Evolutionary conservation across 495 filamentous ascomycete genomes (phyloP).

Genomic region (Chaetomium tenue): DNA sequence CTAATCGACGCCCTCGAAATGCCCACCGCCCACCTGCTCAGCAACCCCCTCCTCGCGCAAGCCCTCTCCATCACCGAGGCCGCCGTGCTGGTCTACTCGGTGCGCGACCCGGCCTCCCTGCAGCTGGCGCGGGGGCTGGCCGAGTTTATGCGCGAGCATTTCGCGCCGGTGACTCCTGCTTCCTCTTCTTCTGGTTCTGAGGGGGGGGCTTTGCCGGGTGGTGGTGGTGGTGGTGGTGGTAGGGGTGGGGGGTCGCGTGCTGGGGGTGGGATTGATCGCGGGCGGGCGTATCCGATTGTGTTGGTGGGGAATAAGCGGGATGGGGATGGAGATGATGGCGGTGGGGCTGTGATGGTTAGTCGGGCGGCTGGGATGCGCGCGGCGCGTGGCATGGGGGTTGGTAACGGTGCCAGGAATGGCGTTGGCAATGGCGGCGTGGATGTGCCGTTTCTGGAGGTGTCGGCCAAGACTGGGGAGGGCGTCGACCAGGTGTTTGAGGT

Average conservation of each 20-base stretch:
- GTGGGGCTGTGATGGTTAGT: conserved; percentile 15
- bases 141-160: conserved; percentile 33
- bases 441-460: conserved; percentile 39
- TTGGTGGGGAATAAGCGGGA: conserved; percentile 43
- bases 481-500: conserved; percentile 35
- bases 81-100: conserved; percentile 43
- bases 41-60: conserved; percentile 36
- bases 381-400: conserved; percentile 18
- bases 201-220: too few relatives aligned
- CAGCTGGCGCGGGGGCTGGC: conserved; percentile 30
- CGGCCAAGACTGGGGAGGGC: conserved; percentile 42
- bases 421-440: not conserved
- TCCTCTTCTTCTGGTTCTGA: too few relatives aligned
- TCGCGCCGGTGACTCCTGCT: conserved; percentile 11
- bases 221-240: too few relatives aligned
- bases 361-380: conserved; percentile 34
- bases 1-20: conserved; percentile 43
- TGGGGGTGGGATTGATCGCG: not conserved
- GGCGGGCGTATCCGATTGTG: conserved; percentile 32
- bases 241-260: too few relatives aligned
- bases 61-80: conserved; percentile 45
- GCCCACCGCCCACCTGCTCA: conserved; percentile 35
- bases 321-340: conserved; percentile 16
- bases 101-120: conserved; percentile 38
- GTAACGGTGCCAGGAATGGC: not conserved